These are phyloP conservation scores for Russula brevipes DNA, from an alignment of 768 basidiomycete genomes.

Conservation along the genomic window DNA sequence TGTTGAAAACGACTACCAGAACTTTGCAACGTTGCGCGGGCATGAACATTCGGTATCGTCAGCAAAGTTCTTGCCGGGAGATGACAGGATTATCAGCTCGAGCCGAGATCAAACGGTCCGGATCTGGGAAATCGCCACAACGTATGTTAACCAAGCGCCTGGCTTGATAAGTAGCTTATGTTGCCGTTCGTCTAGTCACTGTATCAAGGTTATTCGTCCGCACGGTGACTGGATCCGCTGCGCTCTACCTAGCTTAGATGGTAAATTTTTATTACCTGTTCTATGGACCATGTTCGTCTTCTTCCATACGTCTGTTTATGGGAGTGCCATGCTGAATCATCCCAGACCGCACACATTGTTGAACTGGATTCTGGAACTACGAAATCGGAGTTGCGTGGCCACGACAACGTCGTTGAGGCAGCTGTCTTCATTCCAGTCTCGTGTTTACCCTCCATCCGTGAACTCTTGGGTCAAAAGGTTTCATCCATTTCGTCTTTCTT, in stretches of 20 bases:
- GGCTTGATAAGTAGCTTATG: neutral
- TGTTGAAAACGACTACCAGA: slow-evolving; percentile 50
- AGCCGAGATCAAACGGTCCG: slow-evolving; percentile 52
- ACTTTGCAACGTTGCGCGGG: slow-evolving; percentile 48
- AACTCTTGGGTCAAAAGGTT: slow-evolving; percentile 46
- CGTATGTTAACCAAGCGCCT: slow-evolving; percentile 33
- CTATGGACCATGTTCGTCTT: slow-evolving; percentile 48
- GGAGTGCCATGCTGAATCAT: neutral
- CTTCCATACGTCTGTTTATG: neutral
- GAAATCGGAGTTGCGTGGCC: slow-evolving; percentile 49
- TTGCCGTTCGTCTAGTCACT: slow-evolving; percentile 37
- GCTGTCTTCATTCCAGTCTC: slow-evolving; percentile 46
- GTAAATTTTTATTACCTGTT: slow-evolving; percentile 45
- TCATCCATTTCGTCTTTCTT: neutral
- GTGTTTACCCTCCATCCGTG: slow-evolving; percentile 42
- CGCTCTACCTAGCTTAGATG: slow-evolving; percentile 37
- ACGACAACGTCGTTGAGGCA: slow-evolving; percentile 50
- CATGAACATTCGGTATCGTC: slow-evolving; percentile 57
- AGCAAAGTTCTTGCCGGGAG: slow-evolving; percentile 49
- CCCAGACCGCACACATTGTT: slow-evolving; percentile 49
- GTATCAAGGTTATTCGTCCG: slow-evolving; percentile 45
- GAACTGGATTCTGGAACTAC: slow-evolving; percentile 45
- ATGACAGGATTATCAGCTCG: slow-evolving; percentile 48
- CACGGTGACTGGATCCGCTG: slow-evolving; percentile 52
- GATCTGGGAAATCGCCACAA: slow-evolving; percentile 52